These are phyloP conservation scores for Alternaria conjuncta DNA, from an alignment of 2,329 filamentous ascomycete genomes.

Conservation along the genomic window DNA sequence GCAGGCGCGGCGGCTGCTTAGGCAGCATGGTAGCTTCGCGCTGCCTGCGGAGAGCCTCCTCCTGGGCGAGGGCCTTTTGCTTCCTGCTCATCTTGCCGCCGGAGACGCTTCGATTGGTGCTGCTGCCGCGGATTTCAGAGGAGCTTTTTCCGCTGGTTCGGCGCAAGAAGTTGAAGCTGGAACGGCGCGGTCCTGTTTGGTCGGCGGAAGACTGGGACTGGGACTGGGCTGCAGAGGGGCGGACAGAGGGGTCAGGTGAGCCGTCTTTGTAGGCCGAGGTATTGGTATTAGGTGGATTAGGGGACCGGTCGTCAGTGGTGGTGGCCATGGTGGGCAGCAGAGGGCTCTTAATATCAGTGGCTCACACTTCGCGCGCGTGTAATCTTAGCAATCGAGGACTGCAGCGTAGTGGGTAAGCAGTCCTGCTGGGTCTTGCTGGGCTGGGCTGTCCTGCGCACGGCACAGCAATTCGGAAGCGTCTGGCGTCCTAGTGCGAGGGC, in stretches of 20 bases:
- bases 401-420: conserved; percentile 18
- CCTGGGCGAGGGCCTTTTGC: conserved; percentile 57
- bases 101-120: conserved; percentile 36
- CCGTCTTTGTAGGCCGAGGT: conserved; percentile 26
- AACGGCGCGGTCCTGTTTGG: conserved; percentile 24
- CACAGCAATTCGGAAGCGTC: conserved; percentile 3
- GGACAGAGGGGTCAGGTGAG: conserved; percentile 37
- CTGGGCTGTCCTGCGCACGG: conserved; percentile 13
- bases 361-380: conserved; percentile 22
- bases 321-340: conserved; percentile 37
- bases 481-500: conserved; percentile 1
- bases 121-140: conserved; percentile 28
- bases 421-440: conserved; percentile 19
- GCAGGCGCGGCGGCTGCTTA: conserved; percentile 66
- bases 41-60: conserved; percentile 63
- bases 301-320: conserved; percentile 27
- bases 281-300: conserved; percentile 11
- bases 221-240: conserved; percentile 19
- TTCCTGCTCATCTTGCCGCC: conserved; percentile 61
- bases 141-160: conserved; percentile 36
- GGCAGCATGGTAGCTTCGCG: conserved; percentile 63
- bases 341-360: conserved; percentile 33
- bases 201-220: conserved; percentile 24
- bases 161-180: conserved; percentile 49
- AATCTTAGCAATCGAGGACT: conserved; percentile 35